phyloP scores from a whole-genome alignment of 148 eudicot species.

The Cornus suecica region DNA sequence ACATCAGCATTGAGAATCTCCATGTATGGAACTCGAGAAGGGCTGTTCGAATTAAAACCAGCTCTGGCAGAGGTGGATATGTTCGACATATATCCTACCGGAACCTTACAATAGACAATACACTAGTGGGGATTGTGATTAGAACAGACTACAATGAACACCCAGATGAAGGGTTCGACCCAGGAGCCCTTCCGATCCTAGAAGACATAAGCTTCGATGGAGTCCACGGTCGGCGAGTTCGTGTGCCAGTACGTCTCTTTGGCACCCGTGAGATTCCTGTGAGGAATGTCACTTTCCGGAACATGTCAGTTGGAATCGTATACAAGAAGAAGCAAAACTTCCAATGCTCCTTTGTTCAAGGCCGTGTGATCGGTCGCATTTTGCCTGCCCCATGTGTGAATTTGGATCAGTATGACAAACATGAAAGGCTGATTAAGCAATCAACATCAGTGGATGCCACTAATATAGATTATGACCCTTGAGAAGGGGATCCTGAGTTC shows the following conservation, averaged over 20 bases:
- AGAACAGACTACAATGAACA: conserved; percentile 92
- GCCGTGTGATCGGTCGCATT: conserved; percentile 68
- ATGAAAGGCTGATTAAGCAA: conserved; percentile 50
- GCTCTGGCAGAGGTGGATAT: conserved; percentile 90
- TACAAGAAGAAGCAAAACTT: conserved; percentile 82
- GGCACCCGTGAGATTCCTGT: conserved; percentile 82
- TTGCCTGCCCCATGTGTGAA: conserved; percentile 85
- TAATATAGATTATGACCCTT: conserved; percentile 69
- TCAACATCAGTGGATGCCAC: conserved; percentile 58
- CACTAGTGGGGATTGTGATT: conserved; percentile 76
- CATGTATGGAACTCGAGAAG: conserved; percentile 78
- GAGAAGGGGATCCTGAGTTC: conserved; percentile 21
- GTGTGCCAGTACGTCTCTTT: conserved; percentile 85
- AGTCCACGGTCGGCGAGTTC: conserved; percentile 76
- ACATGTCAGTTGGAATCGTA: conserved; percentile 78
- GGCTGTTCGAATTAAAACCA: conserved; percentile 85
- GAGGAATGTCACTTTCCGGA: conserved; percentile 60
- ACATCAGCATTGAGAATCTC: conserved; percentile 66
- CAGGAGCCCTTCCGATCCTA: conserved; percentile 60
- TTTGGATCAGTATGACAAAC: conserved; percentile 81
- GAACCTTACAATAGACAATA: conserved; percentile 71
- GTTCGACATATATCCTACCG: conserved; percentile 60
- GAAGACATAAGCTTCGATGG: conserved; percentile 55
- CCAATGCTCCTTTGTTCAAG: conserved; percentile 82
- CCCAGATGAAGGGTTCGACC: conserved; percentile 77